phyloP scores from a whole-genome alignment of 2,329 filamentous ascomycete species.

The Colletotrichum theobromicola region DNA sequence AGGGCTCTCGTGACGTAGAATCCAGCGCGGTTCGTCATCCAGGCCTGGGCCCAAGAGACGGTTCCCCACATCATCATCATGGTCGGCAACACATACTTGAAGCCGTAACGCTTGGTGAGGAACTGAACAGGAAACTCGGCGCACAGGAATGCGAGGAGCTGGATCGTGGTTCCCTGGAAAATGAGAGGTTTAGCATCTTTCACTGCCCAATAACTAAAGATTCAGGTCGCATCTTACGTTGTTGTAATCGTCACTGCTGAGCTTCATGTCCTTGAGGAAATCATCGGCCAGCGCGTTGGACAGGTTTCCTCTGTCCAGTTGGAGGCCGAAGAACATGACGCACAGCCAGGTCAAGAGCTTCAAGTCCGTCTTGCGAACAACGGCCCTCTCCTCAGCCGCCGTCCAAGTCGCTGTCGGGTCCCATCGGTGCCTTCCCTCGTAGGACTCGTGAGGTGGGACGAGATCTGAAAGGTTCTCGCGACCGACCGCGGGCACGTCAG shows the following conservation, averaged over 20 bases:
- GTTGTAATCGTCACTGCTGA: constrained; percentile 60
- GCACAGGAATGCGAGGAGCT: constrained; percentile 57
- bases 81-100: constrained; percentile 34
- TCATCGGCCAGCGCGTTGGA: constrained; percentile 67
- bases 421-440: constrained; percentile 64
- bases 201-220: not conserved
- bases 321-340: constrained; percentile 61
- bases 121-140: constrained; percentile 68
- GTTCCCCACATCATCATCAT: constrained; percentile 27
- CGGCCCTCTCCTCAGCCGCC: constrained; percentile 57
- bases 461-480: constrained; percentile 40
- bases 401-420: constrained; percentile 64
- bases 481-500: constrained; percentile 37
- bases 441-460: constrained; percentile 52
- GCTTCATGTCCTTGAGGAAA: constrained; percentile 57
- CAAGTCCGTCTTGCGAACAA: constrained; percentile 57
- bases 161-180: constrained; percentile 55
- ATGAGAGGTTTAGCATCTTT: not conserved
- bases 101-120: constrained; percentile 56
- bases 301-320: constrained; percentile 69
- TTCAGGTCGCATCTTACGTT: constrained; percentile 37
- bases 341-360: constrained; percentile 45
- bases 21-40: constrained; percentile 40
- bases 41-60: constrained; percentile 25
- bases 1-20: constrained; percentile 44